A percentile compares a stretch with the other conserved stretches of the same genome.
phyloP scores from a whole-genome alignment of 2,329 filamentous ascomycete species.

The Fusarium humuli region DNA sequence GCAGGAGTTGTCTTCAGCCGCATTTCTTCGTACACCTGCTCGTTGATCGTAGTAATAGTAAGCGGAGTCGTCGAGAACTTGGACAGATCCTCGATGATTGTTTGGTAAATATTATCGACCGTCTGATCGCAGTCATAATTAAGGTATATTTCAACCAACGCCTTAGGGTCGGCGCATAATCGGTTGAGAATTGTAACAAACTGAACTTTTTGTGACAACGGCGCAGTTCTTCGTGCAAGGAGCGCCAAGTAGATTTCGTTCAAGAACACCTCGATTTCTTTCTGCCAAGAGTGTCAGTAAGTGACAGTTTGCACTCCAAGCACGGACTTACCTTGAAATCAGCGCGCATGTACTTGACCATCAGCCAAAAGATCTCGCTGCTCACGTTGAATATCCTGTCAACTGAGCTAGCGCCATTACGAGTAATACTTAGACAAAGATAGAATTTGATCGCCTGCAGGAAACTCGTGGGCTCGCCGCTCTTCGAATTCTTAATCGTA shows the following conservation, averaged over 20 bases:
- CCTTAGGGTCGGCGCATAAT: constrained; percentile 85
- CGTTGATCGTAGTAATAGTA: constrained; percentile 77
- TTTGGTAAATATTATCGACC: constrained; percentile 97
- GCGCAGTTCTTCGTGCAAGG: constrained; percentile 86
- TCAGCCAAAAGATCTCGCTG: constrained; percentile 97
- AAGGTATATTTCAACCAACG: constrained; percentile 92
- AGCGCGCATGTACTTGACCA: constrained; percentile 92
- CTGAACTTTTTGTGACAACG: constrained; percentile 89
- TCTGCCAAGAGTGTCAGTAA: constrained; percentile 62
- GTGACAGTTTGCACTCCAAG: not conserved
- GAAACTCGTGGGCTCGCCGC: constrained; percentile 88
- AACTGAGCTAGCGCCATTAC: constrained; percentile 94
- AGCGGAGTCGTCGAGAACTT: constrained; percentile 86
- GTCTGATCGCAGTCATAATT: constrained; percentile 98
- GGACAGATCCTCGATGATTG: constrained; percentile 91
- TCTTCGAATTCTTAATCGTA: constrained; percentile 92
- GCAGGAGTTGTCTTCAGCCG: constrained; percentile 69
- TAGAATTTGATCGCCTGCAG: constrained; percentile 97
- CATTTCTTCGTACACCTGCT: constrained; percentile 88
- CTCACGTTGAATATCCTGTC: constrained; percentile 94
- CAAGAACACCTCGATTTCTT: constrained; percentile 97
- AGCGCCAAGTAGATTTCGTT: constrained; percentile 97
- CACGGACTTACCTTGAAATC: constrained; percentile 80
- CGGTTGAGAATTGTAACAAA: constrained; percentile 88
- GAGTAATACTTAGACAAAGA: constrained; percentile 91